These are phyloP conservation scores for Ophiostoma pallidulum DNA, from an alignment of 2,329 filamentous ascomycete genomes.

Conservation along the genomic window DNA sequence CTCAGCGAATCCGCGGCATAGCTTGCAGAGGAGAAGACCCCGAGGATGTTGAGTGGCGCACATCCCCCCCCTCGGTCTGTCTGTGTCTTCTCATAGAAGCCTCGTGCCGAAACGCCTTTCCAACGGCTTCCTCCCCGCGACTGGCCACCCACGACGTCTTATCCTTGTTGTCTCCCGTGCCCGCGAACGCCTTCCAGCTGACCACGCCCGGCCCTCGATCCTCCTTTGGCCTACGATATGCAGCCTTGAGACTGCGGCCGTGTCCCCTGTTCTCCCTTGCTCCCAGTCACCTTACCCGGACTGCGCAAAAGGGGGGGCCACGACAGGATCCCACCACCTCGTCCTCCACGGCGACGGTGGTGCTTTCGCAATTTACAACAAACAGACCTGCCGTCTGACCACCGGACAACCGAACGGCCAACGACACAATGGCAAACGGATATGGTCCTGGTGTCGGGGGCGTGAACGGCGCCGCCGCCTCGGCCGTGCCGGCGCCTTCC, in stretches of 20 bases:
- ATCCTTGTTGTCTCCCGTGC: too few relatives aligned
- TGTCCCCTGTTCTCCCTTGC: background rate
- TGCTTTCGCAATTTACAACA: background rate
- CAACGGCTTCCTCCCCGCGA: too few relatives aligned
- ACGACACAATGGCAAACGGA: slow-evolving; percentile 1
- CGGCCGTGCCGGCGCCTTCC: background rate
- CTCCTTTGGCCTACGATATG: background rate
- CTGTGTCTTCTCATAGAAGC: too few relatives aligned
- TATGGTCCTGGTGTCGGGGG: slow-evolving; percentile 2
- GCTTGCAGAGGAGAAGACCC: too few relatives aligned
- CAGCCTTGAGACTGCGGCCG: background rate
- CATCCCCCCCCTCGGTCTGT: too few relatives aligned
- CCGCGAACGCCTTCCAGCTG: too few relatives aligned
- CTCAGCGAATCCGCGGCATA: too few relatives aligned
- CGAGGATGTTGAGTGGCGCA: too few relatives aligned
- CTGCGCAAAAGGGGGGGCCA: background rate
- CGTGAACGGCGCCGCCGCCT: background rate
- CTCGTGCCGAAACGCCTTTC: too few relatives aligned
- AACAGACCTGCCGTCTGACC: background rate
- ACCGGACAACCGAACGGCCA: background rate
- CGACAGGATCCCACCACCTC: slow-evolving; percentile 6
- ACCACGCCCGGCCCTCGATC: too few relatives aligned
- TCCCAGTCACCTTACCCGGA: background rate
- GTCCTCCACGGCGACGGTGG: slow-evolving; percentile 13
- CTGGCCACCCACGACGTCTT: too few relatives aligned